Base-by-base conservation (phyloP, 257 asterid species). In the Cruciata laevipes region DNA sequence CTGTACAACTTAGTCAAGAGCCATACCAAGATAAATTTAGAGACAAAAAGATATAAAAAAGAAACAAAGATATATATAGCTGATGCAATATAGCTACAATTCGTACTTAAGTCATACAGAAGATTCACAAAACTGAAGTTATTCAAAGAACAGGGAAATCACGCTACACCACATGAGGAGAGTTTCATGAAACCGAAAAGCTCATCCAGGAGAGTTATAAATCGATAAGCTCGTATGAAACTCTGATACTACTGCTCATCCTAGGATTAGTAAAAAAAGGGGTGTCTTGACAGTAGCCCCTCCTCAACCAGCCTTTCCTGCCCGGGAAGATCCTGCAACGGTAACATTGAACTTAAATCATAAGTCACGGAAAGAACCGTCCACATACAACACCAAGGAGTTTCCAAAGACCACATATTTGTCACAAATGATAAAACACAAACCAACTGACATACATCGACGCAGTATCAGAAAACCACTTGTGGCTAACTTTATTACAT, bases 61-160 rank as follows among this genome's bases (percentile, higher is more conserved):
- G 20, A 47, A 47, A 17, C 55, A 47, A 47, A 14, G 55, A 47
- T 47, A 20, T 53, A 53, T 53, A 58, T 25, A 62, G 58, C 58
- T 21, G 23, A 58, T 40, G 69, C 47, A 38, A 62, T 67, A 67
- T 73, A 70, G 65, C 30, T 27, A 27, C 30, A 27, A 27, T 27
- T 27, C 75, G 73, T 64, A 75, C 85, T 21, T 49, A 83, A 83
- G 81, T 83, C 79, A 69, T 27, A 60, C 21, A 60, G 30, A 60
- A 78, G 67, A 52, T 63, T 55, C 67, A 37, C 40, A 52, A 61
- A 33, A 30, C 8, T 53, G 27, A 53, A 53, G 60, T 53, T 21
- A 53, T 53, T 53, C 23, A 56, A 63, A 35, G 38, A 25, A 25
- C 25, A n/a, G 30, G 32, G 18, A 61, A 63, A 51, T 3, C 51